Percentiles rank a stretch among this genome's conserved stretches.
These are phyloP conservation scores for Backusella australiensis DNA, from an alignment of 192 early-diverging fungal species.

Conservation along the genomic window DNA sequence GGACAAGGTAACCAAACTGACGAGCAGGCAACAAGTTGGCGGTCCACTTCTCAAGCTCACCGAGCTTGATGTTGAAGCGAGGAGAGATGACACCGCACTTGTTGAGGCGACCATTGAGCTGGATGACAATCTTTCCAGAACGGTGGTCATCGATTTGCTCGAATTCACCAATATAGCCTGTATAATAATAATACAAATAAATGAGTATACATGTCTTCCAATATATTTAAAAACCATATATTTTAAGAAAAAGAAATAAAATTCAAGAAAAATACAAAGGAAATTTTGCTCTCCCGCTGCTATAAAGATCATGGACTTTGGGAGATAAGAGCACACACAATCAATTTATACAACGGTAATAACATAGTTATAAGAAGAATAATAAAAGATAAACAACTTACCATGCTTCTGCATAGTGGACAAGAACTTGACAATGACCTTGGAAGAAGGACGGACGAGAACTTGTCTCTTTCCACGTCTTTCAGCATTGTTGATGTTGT, in stretches of 20 bases:
- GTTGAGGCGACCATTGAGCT: constrained; percentile 98
- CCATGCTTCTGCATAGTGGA: constrained; percentile 99
- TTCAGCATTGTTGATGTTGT: constrained; percentile 99
- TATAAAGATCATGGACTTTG: background rate
- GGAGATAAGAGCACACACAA: background rate
- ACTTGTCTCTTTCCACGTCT: constrained; percentile 98
- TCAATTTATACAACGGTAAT: background rate
- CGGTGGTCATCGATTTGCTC: constrained; percentile 98
- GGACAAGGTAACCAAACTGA: constrained; percentile 95
- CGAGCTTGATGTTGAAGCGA: constrained; percentile 95
- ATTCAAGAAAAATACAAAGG: background rate
- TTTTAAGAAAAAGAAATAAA: background rate
- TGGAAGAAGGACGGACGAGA: constrained; percentile 93
- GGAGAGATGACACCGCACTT: constrained; percentile 99
- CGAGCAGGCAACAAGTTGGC: constrained; percentile 96
- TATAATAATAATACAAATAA: background rate
- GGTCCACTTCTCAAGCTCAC: constrained; percentile 96
- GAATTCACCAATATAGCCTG: constrained; percentile 98
- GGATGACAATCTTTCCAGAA: constrained; percentile 96
- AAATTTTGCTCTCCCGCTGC: background rate
- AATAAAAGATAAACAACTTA: constrained; percentile 33
- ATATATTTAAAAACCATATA: background rate
- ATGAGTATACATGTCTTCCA: background rate
- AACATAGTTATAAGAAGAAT: background rate
- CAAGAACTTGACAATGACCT: constrained; percentile 98